Evolutionary conservation across 2,329 filamentous ascomycete genomes (phyloP), one percentile per base, ranked within the genome.

Genomic region (Pseudocercospora eumusae): DNA sequence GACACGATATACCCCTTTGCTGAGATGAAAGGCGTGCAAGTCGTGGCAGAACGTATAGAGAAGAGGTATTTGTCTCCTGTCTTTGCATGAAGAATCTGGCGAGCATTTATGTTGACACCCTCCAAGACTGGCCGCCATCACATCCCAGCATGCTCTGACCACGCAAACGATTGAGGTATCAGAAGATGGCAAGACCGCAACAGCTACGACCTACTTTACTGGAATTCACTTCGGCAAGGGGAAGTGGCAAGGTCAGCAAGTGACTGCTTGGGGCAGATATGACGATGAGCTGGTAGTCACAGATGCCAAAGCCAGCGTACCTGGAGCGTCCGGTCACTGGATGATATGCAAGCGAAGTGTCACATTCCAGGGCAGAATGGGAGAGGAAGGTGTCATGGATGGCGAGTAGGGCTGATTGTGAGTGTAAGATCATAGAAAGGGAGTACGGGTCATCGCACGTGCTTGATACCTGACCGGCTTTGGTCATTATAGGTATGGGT

Each of bases 141-240:
- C 69, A 3, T 78, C 77, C 5, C 77, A 80, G 56, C 78, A 81
- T 64, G 74, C 71, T 18, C 72, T 81, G 4, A 79, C 77, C 2
- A 80, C 78, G 1, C 77, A 79, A 59, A 73, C 67, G 2, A 78
- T 80, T 55, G 62, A 61, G 23, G 73, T 80, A 60, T 53, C 66
- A 1, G 66, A 69, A 10, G 67, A 69, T 50, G 70, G 70, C 50
- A 73, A 71, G 55, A 69, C 68, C 4, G 78, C 78, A 7, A 66
- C 68, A 11, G 72, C 75, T 1, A 71, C 70, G 1, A 80, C 78
- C 0, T 77, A 79, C 58, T 81, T 80, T 60, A 74, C 75, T 2
- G 78, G 75, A 8, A 70, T 74, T 3, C 78, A 80, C 66, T 77
- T 80, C 42, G 78, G 78, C 0, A 72, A 77, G 64, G 78, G 77